phyloP scores from a whole-genome alignment of 371 early-diverging fungal species.

The Umbelopsis sp. region DNA sequence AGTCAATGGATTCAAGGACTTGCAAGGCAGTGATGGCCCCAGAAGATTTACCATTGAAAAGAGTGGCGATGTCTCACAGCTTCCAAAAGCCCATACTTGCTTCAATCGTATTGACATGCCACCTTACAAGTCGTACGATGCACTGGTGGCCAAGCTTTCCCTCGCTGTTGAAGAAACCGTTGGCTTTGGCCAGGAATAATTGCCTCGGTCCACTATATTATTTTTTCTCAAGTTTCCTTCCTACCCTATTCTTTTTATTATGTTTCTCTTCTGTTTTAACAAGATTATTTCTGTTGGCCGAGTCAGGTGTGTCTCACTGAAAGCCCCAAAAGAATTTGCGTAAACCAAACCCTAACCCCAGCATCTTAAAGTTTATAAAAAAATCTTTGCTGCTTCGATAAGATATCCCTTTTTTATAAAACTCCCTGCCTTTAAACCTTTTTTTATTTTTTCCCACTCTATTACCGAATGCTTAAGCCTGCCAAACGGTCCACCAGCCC shows the following conservation, averaged over 20 bases:
- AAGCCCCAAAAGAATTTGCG: not conserved
- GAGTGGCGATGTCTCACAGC: slow-evolving; percentile 68
- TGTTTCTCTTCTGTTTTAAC: no score
- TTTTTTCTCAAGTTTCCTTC: not conserved
- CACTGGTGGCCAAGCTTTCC: slow-evolving; percentile 28
- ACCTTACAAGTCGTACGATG: slow-evolving; percentile 66
- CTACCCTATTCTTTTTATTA: not conserved
- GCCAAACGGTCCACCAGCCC: slow-evolving; percentile 1
- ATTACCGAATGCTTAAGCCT: slow-evolving; percentile 1
- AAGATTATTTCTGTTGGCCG: no score
- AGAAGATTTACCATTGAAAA: slow-evolving; percentile 92
- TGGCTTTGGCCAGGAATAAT: slow-evolving; percentile 69
- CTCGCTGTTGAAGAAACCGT: slow-evolving; percentile 87
- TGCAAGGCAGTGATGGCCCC: slow-evolving; percentile 92
- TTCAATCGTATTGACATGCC: slow-evolving; percentile 92
- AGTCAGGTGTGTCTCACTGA: not conserved
- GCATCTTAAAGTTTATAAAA: not conserved
- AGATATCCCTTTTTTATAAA: not conserved
- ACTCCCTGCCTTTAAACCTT: not conserved
- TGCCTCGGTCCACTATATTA: not conserved
- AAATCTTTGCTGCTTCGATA: not conserved
- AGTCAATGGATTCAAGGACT: slow-evolving; percentile 92
- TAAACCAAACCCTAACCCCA: slow-evolving; percentile 5
- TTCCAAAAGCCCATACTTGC: slow-evolving; percentile 89
- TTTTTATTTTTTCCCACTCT: not conserved